phyloP scores from a whole-genome alignment of 2,329 filamentous ascomycete species.

The Pseudogymnoascus sp. region DNA sequence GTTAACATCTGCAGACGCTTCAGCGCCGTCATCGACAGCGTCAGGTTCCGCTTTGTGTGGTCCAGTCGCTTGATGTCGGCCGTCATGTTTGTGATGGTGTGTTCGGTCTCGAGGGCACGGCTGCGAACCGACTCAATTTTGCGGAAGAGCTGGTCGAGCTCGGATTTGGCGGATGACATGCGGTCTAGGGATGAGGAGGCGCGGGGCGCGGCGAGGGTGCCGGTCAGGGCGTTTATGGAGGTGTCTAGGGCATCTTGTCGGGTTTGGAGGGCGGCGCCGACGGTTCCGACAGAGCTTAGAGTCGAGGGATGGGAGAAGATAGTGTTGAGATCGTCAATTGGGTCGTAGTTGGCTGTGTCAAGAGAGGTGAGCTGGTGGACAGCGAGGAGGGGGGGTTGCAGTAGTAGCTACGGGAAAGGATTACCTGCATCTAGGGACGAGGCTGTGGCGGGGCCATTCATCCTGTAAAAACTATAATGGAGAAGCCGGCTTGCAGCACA shows the following conservation, averaged over 20 bases:
- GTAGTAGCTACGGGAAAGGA: conserved; percentile 12
- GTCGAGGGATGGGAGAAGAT: conserved; percentile 87
- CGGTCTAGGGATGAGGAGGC: conserved; percentile 81
- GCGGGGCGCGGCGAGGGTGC: conserved; percentile 69
- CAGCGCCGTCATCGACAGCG: conserved; percentile 92
- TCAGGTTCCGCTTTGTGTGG: conserved; percentile 92
- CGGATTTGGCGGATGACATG: conserved; percentile 83
- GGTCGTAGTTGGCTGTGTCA: conserved; percentile 69
- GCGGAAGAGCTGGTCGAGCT: conserved; percentile 80
- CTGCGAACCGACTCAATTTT: conserved; percentile 91
- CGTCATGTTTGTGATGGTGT: conserved; percentile 96
- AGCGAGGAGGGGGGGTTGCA: conserved; percentile 8
- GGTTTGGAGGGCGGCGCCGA: conserved; percentile 61
- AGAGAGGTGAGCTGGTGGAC: conserved; percentile 15
- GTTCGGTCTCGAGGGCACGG: conserved; percentile 83
- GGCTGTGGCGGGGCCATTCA: conserved; percentile 26
- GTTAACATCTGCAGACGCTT: conserved; percentile 98
- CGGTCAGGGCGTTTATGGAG: conserved; percentile 64
- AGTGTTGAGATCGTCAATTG: conserved; percentile 83
- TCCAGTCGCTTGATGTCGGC: conserved; percentile 97
- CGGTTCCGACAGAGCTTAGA: conserved; percentile 64
- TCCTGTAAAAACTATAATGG: conserved; percentile 13
- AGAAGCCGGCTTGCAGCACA: background rate
- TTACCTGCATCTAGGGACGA: conserved; percentile 30
- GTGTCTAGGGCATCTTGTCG: conserved; percentile 76